These are phyloP conservation scores for Aspergillus fumigatiaffinis DNA, from an alignment of 2,329 filamentous ascomycete species.

Conservation along the genomic window DNA sequence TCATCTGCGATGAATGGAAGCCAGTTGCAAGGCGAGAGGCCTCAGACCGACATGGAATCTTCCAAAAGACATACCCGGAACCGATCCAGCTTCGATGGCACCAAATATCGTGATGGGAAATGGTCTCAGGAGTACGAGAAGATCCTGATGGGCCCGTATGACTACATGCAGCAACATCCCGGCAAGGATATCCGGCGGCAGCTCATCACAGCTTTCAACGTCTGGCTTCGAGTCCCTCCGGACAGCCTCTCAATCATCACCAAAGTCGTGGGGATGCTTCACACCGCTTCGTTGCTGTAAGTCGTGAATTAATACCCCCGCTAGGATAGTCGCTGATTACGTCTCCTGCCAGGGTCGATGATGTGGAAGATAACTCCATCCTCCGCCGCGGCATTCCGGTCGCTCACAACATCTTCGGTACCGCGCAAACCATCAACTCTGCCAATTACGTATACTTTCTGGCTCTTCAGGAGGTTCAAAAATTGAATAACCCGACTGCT, in stretches of 20 bases:
- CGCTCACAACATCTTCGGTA: slow-evolving; percentile 49
- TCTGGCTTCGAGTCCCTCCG: slow-evolving; percentile 41
- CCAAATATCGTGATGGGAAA: slow-evolving; percentile 35
- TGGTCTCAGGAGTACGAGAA: slow-evolving; percentile 40
- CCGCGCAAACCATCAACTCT: slow-evolving; percentile 50
- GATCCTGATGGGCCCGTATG: slow-evolving; percentile 43
- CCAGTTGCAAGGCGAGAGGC: slow-evolving; percentile 46
- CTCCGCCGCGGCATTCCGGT: slow-evolving; percentile 47
- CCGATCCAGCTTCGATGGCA: slow-evolving; percentile 36
- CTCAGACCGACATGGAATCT: slow-evolving; percentile 21
- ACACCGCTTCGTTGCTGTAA: slow-evolving; percentile 44
- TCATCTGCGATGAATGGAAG: slow-evolving; percentile 10
- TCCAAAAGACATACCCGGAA: slow-evolving; percentile 30
- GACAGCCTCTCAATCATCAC: slow-evolving; percentile 41
- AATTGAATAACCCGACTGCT: slow-evolving; percentile 37
- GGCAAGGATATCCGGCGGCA: slow-evolving; percentile 45
- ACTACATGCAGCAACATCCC: slow-evolving; percentile 43
- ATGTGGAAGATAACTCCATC: slow-evolving; percentile 48
- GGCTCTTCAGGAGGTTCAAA: slow-evolving; percentile 40
- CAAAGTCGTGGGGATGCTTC: slow-evolving; percentile 43
- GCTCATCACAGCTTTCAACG: slow-evolving; percentile 44
- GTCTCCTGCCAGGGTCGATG: slow-evolving; percentile 39
- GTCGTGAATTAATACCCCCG: slow-evolving; percentile 6
- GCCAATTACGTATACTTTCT: slow-evolving; percentile 49
- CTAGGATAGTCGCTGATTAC: not conserved